These are phyloP conservation scores for Golovinomyces cichoracearum DNA, from an alignment of 2,329 filamentous ascomycete genomes.

Conservation along the genomic window DNA sequence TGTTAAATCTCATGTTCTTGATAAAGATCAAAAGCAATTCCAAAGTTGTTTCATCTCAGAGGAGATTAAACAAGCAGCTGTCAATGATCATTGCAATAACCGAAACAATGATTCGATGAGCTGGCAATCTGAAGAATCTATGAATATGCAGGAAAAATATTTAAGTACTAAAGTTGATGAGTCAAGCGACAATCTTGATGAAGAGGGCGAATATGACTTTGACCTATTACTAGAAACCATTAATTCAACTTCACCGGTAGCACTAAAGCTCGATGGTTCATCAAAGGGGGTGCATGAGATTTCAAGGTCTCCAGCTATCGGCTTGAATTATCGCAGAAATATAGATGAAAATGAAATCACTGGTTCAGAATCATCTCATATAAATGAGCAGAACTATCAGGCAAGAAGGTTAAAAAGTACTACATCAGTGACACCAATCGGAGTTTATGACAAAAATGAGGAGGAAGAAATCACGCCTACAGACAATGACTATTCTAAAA, in stretches of 20 bases:
- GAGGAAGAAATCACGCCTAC: no score
- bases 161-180: conserved; percentile 10
- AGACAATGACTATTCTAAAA: no score
- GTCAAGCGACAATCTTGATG: conserved; percentile 1
- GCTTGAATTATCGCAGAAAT: no score
- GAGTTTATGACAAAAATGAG: no score
- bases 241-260: conserved; percentile 12
- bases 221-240: conserved; percentile 14
- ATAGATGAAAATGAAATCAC: background rate
- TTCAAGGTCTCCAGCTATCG: no score
- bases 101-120: background rate
- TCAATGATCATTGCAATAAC: background rate
- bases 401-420: background rate
- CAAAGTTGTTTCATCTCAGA: background rate
- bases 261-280: no score
- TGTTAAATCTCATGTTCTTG: no score
- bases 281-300: no score
- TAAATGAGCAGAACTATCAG: background rate
- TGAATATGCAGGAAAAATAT: conserved; percentile 7
- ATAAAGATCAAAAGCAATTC: background rate
- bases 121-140: conserved; percentile 3
- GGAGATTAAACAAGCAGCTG: background rate
- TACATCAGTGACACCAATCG: background rate
- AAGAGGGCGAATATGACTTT: conserved; percentile 12
- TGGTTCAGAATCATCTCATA: background rate